Evolutionary conservation across 148 eudicot genomes (phyloP).

Genomic region (Rhododendron ovatum): DNA sequence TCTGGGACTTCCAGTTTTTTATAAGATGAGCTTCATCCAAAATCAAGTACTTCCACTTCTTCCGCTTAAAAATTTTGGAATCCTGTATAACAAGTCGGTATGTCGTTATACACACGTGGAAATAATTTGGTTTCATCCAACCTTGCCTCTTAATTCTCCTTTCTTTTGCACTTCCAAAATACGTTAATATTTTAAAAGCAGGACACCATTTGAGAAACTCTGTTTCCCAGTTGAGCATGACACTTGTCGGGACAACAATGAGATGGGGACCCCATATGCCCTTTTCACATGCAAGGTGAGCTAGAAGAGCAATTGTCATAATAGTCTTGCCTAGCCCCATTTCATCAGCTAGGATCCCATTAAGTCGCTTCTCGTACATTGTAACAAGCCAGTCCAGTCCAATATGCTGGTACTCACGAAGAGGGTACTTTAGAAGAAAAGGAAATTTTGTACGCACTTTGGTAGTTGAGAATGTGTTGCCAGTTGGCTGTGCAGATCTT

Average conservation of each 20-base stretch:
- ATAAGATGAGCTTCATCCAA: conserved; percentile 99
- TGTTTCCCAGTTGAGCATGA: conserved; percentile 99
- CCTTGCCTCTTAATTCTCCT: conserved; percentile 93
- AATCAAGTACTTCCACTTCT: conserved; percentile 98
- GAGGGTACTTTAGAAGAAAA: conserved; percentile 87
- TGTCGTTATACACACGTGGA: conserved; percentile 96
- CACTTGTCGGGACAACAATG: conserved; percentile 98
- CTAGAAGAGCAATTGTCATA: conserved; percentile 97
- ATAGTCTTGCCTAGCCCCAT: conserved; percentile 99
- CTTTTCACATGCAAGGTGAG: conserved; percentile 95
- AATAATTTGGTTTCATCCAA: conserved; percentile 92
- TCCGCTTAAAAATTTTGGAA: conserved; percentile 92
- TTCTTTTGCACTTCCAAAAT: conserved; percentile 99
- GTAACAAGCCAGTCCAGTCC: conserved; percentile 99
- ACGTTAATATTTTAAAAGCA: conserved; percentile 95
- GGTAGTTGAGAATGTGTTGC: conserved; percentile 90
- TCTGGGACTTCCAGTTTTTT: conserved; percentile 99
- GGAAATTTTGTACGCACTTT: conserved; percentile 93
- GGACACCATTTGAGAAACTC: conserved; percentile 99
- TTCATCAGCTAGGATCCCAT: conserved; percentile 95
- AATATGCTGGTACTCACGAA: conserved; percentile 98
- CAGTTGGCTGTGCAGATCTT: conserved; percentile 97
- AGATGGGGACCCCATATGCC: conserved; percentile 99
- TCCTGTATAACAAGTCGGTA: conserved; percentile 98
- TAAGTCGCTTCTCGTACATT: conserved; percentile 97